A percentile compares a stretch with the other conserved stretches of the same genome.
Conservation (phyloP, 768 basidiomycete genomes). For the Lepiota venenata region DNA sequence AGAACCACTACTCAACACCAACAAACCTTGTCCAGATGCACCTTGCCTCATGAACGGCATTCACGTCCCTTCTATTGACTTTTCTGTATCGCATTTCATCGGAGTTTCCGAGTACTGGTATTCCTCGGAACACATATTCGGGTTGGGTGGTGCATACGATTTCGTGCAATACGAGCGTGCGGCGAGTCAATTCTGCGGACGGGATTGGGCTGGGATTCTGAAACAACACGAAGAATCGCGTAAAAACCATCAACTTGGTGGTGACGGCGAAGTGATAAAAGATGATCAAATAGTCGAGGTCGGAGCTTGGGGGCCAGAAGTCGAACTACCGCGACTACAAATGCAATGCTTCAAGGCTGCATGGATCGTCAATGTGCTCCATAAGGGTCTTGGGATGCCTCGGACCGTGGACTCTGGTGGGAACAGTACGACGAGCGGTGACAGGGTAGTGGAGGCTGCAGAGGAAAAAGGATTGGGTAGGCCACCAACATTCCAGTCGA, state of each 20-base stretch:
- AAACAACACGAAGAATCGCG: conserved; percentile 58
- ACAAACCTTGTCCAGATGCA: conserved; percentile 73
- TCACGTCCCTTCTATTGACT: conserved; percentile 92
- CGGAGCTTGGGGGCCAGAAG: conserved; percentile 66
- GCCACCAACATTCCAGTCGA: conserved; percentile 80
- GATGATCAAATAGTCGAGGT: conserved; percentile 59
- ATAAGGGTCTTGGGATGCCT: conserved; percentile 95
- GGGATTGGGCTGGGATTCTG: conserved; percentile 77
- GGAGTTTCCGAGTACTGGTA: conserved; percentile 99
- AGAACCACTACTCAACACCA: conserved; percentile 79
- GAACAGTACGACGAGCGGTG: conserved; percentile 64
- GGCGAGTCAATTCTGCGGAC: conserved; percentile 79
- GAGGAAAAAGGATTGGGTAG: conserved; percentile 76
- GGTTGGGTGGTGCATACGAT: conserved; percentile 92
- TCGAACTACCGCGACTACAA: conserved; percentile 83
- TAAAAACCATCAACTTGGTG: conserved; percentile 44
- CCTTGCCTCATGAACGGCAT: conserved; percentile 96
- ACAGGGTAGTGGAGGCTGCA: conserved; percentile 74
- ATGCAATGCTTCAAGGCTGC: conserved; percentile 99
- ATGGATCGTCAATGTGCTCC: conserved; percentile 94
- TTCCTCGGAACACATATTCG: conserved; percentile 95
- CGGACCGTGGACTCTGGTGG: conserved; percentile 86
- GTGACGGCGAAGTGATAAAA: conserved; percentile 63
- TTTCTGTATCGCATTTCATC: conserved; percentile 89
- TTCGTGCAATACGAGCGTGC: conserved; percentile 95